A percentile compares a stretch with the other conserved stretches of the same genome.
Conservation (phyloP, 2,329 filamentous ascomycete species). For the Pseudogymnoascus verrucosus region DNA sequence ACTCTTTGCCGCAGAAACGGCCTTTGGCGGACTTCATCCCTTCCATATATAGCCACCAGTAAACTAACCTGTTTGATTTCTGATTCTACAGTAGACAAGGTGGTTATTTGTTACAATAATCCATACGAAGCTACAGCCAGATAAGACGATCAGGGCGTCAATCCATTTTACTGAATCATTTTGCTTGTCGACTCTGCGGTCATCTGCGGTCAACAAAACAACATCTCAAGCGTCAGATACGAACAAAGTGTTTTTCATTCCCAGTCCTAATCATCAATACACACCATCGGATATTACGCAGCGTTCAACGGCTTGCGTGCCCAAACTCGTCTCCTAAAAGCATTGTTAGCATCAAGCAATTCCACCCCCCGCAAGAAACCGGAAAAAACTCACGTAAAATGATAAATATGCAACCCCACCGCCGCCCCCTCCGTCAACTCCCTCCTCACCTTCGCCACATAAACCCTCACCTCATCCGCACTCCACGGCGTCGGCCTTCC, state of each 20-base stretch:
- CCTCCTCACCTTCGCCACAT: slow-evolving; percentile 19
- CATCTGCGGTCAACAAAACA: background rate
- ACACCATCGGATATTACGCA: background rate
- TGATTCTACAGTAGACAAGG: too few species aligned
- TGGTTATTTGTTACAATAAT: too few species aligned
- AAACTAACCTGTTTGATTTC: too few species aligned
- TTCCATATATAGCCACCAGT: too few species aligned
- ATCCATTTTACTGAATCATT: background rate
- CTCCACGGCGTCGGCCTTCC: slow-evolving; percentile 21
- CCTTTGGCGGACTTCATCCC: too few species aligned
- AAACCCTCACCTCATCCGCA: slow-evolving; percentile 21
- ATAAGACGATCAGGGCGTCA: background rate
- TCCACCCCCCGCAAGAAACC: background rate
- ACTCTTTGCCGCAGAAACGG: too few species aligned
- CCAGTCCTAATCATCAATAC: background rate
- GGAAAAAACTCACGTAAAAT: background rate
- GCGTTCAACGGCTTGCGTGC: background rate
- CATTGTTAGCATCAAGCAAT: background rate
- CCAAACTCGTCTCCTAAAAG: background rate
- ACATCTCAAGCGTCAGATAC: background rate
- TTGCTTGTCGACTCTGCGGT: background rate
- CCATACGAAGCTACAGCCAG: background rate
- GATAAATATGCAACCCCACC: background rate
- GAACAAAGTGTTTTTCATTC: background rate
- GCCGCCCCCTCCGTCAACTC: slow-evolving; percentile 14